Evolutionary conservation across 139 green algal genomes (phyloP), one percentile per base, ranked within the genome.

Genomic region (Picochlorum sp.): DNA sequence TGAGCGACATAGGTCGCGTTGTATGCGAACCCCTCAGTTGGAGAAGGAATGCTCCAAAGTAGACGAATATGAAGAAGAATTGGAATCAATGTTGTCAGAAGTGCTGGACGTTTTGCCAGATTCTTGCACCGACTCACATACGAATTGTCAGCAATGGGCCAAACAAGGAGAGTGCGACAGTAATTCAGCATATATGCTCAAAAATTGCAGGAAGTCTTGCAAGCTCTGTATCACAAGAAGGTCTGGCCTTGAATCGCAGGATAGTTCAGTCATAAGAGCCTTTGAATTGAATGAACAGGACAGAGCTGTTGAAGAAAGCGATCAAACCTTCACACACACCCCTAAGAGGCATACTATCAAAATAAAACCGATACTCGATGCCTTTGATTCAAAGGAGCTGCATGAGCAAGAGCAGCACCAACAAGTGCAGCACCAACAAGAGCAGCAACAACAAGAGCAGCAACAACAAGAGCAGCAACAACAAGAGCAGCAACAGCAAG

Each of bases 1-100:
- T 63, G 77, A 92, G 66, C 85, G 73, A 58, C 81, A 91, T 73
- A 59, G 78, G 6, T 57, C 61, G 11, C 59, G 82, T 51, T 95
- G 88, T 74, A 73, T 76, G 1, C 69, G 72, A 8, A 78, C 67
- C 3, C 66, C 84, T 28, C 75, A 91, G 76, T 74, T 94, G 46
- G 18, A 69, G 1, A 41, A 58, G 5, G 82, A 86, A 61, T 94
- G 86, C 65, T 50, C 41, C 56, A 74, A 80, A 73, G 85, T 66
- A 23, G 14, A 58, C 7, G 47, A 47, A 32, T 46, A 26, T 45
- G 23, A 67, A 54, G 14, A 16, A 3, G 61, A 75, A 8, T 57
- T 57, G 10, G 69, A 75, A 23, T 49, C 62, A 44, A 46, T 56
- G 10, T 60, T 38, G n/a, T n/a, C 3, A 20, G 38, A 38, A 45